Evolutionary conservation across 495 filamentous ascomycete genomes (phyloP).

Genomic region (Xylaria acuta): DNA sequence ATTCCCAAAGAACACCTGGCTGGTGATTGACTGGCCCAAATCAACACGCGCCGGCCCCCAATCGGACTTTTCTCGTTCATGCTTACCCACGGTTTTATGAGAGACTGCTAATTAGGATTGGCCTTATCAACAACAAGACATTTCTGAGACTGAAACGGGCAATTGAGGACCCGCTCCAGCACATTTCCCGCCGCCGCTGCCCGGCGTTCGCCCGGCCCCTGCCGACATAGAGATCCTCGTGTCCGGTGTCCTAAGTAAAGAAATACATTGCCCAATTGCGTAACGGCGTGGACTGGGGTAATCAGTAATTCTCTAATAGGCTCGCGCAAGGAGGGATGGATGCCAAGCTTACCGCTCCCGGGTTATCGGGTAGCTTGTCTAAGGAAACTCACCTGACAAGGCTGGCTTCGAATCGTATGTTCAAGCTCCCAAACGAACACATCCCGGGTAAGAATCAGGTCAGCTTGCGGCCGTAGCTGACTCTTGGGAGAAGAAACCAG

Average conservation of each 20-base stretch:
- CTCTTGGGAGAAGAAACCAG: not conserved
- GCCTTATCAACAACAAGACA: constrained; percentile 9
- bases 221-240: not conserved
- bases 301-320: constrained; percentile 1
- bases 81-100: not conserved
- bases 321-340: not conserved
- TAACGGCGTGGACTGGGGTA: not conserved
- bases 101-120: not conserved
- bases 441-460: constrained; percentile 14
- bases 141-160: not conserved
- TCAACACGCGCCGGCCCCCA: not conserved
- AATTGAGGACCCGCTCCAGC: constrained; percentile 14
- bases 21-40: not conserved
- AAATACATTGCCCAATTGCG: not conserved
- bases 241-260: not conserved
- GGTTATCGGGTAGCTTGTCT: not conserved
- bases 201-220: constrained; percentile 14
- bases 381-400: constrained; percentile 6
- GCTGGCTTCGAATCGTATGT: constrained; percentile 18
- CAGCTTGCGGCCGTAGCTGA: constrained; percentile 5
- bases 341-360: constrained; percentile 11
- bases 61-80: not conserved
- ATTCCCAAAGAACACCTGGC: not conserved
- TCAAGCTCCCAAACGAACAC: constrained; percentile 7
- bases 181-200: constrained; percentile 4